Evolutionary conservation across 2,329 filamentous ascomycete genomes (phyloP), one percentile per base, ranked within the genome.

Genomic region (Thermomyces lanuginosus): DNA sequence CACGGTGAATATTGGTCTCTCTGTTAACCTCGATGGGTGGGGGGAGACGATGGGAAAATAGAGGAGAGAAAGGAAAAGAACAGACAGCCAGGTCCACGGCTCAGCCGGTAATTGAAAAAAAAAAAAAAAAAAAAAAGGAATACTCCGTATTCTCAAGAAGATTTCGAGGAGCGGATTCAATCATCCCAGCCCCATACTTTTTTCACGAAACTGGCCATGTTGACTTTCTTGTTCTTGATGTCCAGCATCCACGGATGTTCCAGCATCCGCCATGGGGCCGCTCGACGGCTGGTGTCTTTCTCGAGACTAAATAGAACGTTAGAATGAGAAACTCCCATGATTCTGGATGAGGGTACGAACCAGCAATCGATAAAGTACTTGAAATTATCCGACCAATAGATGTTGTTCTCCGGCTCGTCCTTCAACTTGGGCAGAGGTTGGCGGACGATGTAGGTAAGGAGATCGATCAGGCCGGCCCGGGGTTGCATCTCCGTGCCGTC

Each of bases 351-450:
- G 11, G 9, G 8, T 16, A 74, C 81, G 49, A 69, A 95, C 86
- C 89, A 95, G 70, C 84, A 93, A 58, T 93, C 84, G 43, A 98
- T 93, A 44, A 98, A 98, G 52, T 93, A 93, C 54, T 98, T 98
- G 58, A 98, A 95, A 47, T 80, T 92, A 42, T 91, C 80, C 41
- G 80, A 92, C 89, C 89, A 98, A 48, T 76, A 76, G 40, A 98
- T 91, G 32, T 76, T 75, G 40, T 78, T 80, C 16, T 82, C 73
- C 0, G 81, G 80, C 55, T 98, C 89, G 41, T 98, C 89, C 55
- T 93, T 95, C 36, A 98, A 63, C 51, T 83, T 91, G 2, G 89
- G 89, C 33, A 95, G 92, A 3, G 81, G 76, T 51, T 98, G 89
- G 39, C 82, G 75, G 22, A 98, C 89, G 48, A 98, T 98, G 50